Evolutionary conservation across 345 rosid genomes (phyloP), one percentile per base, ranked within the genome.

Genomic region (Populus pruinosa): DNA sequence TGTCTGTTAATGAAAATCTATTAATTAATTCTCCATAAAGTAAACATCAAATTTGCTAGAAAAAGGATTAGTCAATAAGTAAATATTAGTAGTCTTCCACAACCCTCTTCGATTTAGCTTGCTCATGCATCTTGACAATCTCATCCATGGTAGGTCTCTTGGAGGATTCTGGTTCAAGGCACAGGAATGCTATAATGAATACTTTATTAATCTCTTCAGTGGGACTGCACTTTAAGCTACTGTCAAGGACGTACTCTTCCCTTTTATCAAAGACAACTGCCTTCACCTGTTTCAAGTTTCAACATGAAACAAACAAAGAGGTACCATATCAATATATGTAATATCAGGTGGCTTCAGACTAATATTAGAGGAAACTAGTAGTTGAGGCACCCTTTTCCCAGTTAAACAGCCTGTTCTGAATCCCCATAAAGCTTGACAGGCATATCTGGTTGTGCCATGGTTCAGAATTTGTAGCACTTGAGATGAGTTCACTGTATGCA

Each of bases 91-190:
- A 66, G 73, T 77, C 85, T 64, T 33, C 47, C 47, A 61, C 84
- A 70, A 20, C 59, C 70, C 85, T 80, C 12, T 85, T 79, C 43
- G 82, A 53, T 68, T 61, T 80, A 25, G 85, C 85, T 75, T 81
- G 85, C 90, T 91, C 93, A 59, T 93, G 93, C 90, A 91, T 86
- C 87, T 91, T 91, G 71, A 95, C 96, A 75, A 93, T 89, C 82
- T 95, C 94, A 75, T 87, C 81, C 97, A 93, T 93, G 33, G 93
- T 86, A 67, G 98, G 98, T 79, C 99, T 91, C 76, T 74, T 70
- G 11, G 87, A 72, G n/a, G 96, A 93, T 49, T 95, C 98, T 14
- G 93, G 84, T 83, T 95, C 94, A 16, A 93, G 97, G 88, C 98
- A 91, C 89, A 82, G 77, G 80, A 88, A 73, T 53, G 98, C 93